These are phyloP conservation scores for Podaxis mareebaensis DNA, from an alignment of 768 basidiomycete species.

Conservation along the genomic window DNA sequence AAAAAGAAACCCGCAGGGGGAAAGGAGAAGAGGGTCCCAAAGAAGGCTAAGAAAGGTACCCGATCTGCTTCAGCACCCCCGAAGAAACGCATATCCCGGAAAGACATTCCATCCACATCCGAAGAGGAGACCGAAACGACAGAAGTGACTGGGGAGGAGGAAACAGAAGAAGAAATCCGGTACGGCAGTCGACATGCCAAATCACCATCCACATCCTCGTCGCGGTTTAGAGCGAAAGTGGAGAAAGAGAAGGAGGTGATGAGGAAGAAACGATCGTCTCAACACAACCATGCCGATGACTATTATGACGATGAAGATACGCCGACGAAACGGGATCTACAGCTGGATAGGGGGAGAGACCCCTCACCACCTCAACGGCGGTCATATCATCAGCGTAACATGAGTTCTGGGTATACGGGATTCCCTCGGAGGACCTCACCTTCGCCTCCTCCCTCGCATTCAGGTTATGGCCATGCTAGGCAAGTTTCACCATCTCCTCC, in stretches of 20 bases:
- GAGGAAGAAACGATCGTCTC: constrained; percentile 13
- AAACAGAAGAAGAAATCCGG: constrained; percentile 11
- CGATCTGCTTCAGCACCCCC: constrained; percentile 15
- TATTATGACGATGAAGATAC: constrained; percentile 25
- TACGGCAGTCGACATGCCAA: constrained; percentile 4
- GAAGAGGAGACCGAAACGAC: constrained; percentile 13
- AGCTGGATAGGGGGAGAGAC: constrained; percentile 26
- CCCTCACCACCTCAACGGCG: constrained; percentile 14
- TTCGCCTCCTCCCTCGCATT: constrained; percentile 6
- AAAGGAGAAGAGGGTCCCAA: constrained; percentile 14
- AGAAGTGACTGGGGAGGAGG: constrained; percentile 10
- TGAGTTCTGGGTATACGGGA: neutral
- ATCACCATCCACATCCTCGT: constrained; percentile 10
- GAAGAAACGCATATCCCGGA: constrained; percentile 7
- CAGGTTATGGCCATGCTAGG: neutral
- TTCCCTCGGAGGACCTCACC: neutral
- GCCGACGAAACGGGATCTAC: constrained; percentile 19
- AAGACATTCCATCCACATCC: constrained; percentile 10
- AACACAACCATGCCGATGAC: constrained; percentile 22
- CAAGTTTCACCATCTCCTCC: constrained; percentile 1
- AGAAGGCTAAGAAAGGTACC: constrained; percentile 1
- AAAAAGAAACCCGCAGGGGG: constrained; percentile 18
- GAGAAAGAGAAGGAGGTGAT: constrained; percentile 16
- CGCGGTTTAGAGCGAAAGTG: constrained; percentile 16
- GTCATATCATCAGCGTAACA: constrained; percentile 5